Conservation (phyloP, 2,329 filamentous ascomycete genomes). For the Aspergillus bombycis region DNA sequence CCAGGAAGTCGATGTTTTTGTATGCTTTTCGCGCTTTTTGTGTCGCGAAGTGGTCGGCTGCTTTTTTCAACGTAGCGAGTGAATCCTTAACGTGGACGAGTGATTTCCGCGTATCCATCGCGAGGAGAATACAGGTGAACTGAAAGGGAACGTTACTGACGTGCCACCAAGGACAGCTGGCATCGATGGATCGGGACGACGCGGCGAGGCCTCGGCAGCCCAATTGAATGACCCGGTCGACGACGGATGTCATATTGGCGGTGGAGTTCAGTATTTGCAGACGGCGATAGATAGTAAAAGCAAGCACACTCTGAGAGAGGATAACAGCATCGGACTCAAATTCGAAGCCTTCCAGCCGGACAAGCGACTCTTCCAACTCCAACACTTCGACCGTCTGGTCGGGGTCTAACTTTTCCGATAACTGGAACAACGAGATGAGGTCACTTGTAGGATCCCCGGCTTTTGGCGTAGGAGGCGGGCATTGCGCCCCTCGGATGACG, state of each 20-base stretch:
- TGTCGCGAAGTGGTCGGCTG: neutral
- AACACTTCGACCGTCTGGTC: neutral
- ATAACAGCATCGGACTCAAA: neutral
- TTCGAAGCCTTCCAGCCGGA: neutral
- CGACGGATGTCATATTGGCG: neutral
- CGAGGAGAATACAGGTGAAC: constrained; percentile 15
- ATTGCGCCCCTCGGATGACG: constrained; percentile 5
- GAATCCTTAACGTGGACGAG: constrained; percentile 7
- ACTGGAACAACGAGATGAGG: neutral
- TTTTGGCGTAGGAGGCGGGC: neutral
- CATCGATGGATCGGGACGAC: neutral
- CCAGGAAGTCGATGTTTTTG: neutral
- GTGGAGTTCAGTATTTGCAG: neutral
- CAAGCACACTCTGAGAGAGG: neutral
- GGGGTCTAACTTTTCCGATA: neutral
- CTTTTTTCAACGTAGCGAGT: constrained; percentile 10
- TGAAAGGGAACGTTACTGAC: constrained; percentile 25
- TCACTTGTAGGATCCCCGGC: neutral
- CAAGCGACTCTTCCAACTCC: neutral
- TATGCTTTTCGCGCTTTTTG: neutral
- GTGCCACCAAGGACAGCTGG: constrained; percentile 21
- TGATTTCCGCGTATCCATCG: constrained; percentile 18
- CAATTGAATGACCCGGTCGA: neutral
- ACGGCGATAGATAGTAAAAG: neutral
- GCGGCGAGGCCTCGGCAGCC: neutral